These are phyloP conservation scores for Fusarium dlaminii DNA, from an alignment of 2,329 filamentous ascomycete genomes.

Conservation along the genomic window DNA sequence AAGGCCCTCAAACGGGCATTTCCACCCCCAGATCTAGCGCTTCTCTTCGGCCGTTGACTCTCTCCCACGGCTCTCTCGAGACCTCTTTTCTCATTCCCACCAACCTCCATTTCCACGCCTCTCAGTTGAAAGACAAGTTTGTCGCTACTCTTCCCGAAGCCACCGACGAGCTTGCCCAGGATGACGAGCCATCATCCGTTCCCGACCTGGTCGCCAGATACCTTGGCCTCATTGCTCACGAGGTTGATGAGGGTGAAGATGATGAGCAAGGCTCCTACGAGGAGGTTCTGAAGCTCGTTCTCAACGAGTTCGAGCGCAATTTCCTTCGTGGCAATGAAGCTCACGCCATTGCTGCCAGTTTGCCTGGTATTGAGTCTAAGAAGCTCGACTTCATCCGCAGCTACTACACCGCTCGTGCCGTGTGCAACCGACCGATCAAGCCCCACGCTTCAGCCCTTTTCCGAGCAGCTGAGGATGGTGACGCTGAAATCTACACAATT, in stretches of 20 bases:
- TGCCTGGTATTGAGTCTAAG: slow-evolving; percentile 93
- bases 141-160: slow-evolving; percentile 84
- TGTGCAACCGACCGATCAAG: slow-evolving; percentile 85
- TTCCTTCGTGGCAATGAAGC: slow-evolving; percentile 97
- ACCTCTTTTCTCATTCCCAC: slow-evolving; percentile 96
- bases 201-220: slow-evolving; percentile 93
- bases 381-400: slow-evolving; percentile 88
- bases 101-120: slow-evolving; percentile 93
- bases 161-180: slow-evolving; percentile 96
- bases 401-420: slow-evolving; percentile 90
- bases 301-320: slow-evolving; percentile 96
- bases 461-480: slow-evolving; percentile 84
- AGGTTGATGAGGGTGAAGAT: slow-evolving; percentile 94
- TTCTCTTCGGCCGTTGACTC: slow-evolving; percentile 88
- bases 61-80: slow-evolving; percentile 94
- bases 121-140: slow-evolving; percentile 93
- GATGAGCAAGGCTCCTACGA: slow-evolving; percentile 87
- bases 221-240: slow-evolving; percentile 86
- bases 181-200: slow-evolving; percentile 98
- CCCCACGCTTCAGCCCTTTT: slow-evolving; percentile 93
- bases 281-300: slow-evolving; percentile 88
- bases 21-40: slow-evolving; percentile 94
- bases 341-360: slow-evolving; percentile 83
- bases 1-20: slow-evolving; percentile 92
- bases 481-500: slow-evolving; percentile 89